Percentiles rank a stretch among this genome's conserved stretches.
Evolutionary conservation across 306 rosid species (phyloP).

Genomic region (Acmispon strigosus): DNA sequence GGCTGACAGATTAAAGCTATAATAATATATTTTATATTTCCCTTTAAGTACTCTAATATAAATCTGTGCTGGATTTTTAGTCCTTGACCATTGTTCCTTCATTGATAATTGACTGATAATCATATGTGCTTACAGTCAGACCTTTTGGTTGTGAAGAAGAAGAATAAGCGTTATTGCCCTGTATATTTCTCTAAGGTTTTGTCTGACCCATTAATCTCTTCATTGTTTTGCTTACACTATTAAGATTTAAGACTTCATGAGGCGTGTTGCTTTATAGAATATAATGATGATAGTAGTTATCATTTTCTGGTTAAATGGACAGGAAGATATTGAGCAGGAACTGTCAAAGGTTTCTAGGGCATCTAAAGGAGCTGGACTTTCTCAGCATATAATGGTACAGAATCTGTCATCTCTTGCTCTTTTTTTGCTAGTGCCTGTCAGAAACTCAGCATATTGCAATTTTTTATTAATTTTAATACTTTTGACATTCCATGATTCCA

Average conservation of each 20-base stretch:
- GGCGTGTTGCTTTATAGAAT: background rate
- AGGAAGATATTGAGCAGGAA: constrained; percentile 94
- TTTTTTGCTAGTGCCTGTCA: background rate
- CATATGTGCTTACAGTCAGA: constrained; percentile 60
- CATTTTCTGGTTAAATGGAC: constrained; percentile 23
- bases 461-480: background rate
- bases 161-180: constrained; percentile 91
- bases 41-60: background rate
- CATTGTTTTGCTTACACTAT: background rate
- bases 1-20: background rate
- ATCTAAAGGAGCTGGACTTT: constrained; percentile 57
- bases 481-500: background rate
- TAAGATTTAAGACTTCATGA: background rate
- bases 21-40: background rate
- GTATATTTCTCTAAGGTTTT: constrained; percentile 84
- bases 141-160: constrained; percentile 84
- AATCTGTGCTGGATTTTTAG: background rate
- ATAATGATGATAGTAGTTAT: background rate
- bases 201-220: constrained; percentile 28
- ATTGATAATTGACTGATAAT: constrained; percentile 23
- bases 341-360: constrained; percentile 62
- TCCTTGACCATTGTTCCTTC: background rate
- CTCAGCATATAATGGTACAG: constrained; percentile 74
- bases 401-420: background rate
- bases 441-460: constrained; percentile 4